Evolutionary conservation across 768 basidiomycete species (phyloP), one percentile per base, ranked within the genome.

Genomic region (Tricholoma bakamatsutake): DNA sequence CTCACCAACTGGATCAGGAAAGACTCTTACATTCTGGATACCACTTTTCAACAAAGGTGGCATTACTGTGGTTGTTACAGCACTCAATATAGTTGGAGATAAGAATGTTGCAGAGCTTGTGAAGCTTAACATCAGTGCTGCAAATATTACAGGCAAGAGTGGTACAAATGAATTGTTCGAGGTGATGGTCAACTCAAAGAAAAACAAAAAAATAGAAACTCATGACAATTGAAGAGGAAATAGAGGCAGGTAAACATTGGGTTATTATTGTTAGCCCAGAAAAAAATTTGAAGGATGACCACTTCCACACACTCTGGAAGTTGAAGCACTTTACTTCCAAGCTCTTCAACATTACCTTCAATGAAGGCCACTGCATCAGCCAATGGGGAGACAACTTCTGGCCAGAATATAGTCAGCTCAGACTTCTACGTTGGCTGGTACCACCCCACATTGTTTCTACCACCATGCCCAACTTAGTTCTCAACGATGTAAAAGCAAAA

Each of bases 301-400:
- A 42, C 11, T 56, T 55, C 30, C 21, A 40, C 13, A 21, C 52
- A 4, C 42, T 45, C 57, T 57, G 60, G 58, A 62, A 50, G 46
- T 58, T 13, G 3, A 40, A 54, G 24, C 35, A 8, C 8, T 71
- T 71, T 53, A 59, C 57, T 0, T 55, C 61, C 5, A 30, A 56
- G 15, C 53, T 73, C 1, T 58, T 72, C 39, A 63, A 64, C 21
- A 24, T 24, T 24, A 24, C 3, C 21, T 24, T 24, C 3, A 3
- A 24, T 24, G 21, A 24, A 24, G 21, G 21, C 21, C 21, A 24
- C 21, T 24, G 21, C 21, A 24, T 24, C 21, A 24, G 21, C 21
- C 21, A 61, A 33, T 74, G 73, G 73, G 66, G 68, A 15, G 27
- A 49, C 6, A 31, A 13, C 11, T 75, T 76, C 48, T 61, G 66